These are phyloP conservation scores for Fremontodendron californicum DNA, from an alignment of 345 rosid species.

Conservation along the genomic window DNA sequence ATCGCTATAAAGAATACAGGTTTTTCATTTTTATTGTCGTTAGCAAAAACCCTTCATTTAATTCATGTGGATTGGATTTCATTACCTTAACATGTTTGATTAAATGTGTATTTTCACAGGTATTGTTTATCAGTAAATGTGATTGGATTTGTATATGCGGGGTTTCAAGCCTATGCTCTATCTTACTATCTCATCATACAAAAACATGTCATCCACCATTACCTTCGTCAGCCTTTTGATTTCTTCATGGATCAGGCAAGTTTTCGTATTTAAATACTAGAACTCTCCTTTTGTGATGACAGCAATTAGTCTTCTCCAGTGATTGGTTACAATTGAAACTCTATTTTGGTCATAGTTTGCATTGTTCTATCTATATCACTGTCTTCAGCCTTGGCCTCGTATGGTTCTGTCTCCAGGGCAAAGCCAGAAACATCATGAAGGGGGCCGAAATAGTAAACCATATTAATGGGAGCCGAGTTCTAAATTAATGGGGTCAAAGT, in stretches of 20 bases:
- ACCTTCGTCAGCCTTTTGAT: constrained; percentile 45
- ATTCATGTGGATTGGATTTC: background rate
- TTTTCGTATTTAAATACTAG: background rate
- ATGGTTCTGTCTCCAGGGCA: too few relatives aligned
- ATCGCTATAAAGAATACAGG: constrained; percentile 92
- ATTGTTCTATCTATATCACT: background rate
- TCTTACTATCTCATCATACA: constrained; percentile 47
- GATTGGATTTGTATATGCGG: constrained; percentile 67
- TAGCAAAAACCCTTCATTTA: too few relatives aligned
- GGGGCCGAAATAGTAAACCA: too few relatives aligned
- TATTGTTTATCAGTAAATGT: constrained; percentile 78
- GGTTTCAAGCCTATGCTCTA: constrained; percentile 61
- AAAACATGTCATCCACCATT: constrained; percentile 46
- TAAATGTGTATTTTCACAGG: constrained; percentile 36
- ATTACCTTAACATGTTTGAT: background rate
- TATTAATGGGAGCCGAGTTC: too few relatives aligned
- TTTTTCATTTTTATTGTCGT: constrained; percentile 19
- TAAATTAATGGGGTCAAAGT: too few relatives aligned
- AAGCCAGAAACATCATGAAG: too few relatives aligned
- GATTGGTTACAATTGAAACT: too few relatives aligned
- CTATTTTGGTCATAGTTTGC: background rate
- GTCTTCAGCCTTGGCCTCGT: background rate
- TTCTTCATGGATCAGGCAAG: constrained; percentile 93
- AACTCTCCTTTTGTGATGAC: too few relatives aligned
- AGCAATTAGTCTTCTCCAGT: too few relatives aligned